Evolutionary conservation across 2,329 filamentous ascomycete species (phyloP).

Genomic region (Metarhizium album): DNA sequence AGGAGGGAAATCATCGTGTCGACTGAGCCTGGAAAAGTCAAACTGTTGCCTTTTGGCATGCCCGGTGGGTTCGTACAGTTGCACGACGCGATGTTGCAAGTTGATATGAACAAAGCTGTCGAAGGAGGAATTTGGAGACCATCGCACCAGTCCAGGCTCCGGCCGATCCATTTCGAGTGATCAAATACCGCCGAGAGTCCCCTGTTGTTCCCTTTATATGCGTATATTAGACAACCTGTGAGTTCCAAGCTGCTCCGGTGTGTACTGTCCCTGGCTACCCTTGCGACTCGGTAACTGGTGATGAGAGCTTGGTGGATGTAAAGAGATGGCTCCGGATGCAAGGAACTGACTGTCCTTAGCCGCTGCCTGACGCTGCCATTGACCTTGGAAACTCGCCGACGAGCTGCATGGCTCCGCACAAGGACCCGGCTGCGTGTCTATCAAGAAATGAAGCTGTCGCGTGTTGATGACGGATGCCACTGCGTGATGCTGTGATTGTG

Average conservation of each 20-base stretch:
- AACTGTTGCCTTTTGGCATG: constrained; percentile 46
- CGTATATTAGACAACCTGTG: neutral
- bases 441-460: neutral
- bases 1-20: constrained; percentile 52
- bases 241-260: neutral
- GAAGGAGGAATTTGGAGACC: constrained; percentile 48
- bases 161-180: constrained; percentile 40
- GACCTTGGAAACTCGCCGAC: neutral
- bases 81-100: constrained; percentile 50
- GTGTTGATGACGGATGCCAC: neutral
- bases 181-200: neutral
- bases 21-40: constrained; percentile 44
- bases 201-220: neutral
- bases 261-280: neutral
- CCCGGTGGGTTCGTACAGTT: constrained; percentile 52
- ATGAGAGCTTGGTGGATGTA: neutral
- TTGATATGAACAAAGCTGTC: constrained; percentile 57
- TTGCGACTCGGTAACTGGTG: neutral
- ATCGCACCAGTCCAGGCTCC: constrained; percentile 53
- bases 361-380: constrained; percentile 7
- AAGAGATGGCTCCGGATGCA: neutral
- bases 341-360: constrained; percentile 1
- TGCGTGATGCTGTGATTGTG: too few species aligned
- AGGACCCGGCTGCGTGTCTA: neutral
- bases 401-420: constrained; percentile 4